Base-by-base conservation (phyloP, 306 rosid genomes). In the Canavalia gladiata region DNA sequence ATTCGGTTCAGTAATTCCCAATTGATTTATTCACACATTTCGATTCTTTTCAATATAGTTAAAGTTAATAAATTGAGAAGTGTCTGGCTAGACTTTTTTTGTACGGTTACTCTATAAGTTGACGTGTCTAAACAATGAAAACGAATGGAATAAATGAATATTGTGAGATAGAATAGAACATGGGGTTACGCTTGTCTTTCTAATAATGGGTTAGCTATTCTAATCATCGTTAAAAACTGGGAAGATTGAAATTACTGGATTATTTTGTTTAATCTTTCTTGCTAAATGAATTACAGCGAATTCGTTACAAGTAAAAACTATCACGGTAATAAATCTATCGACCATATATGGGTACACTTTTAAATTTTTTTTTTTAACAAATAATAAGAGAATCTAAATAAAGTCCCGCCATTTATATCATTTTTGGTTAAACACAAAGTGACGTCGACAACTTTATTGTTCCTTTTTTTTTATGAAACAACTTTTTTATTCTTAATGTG, bases 401-500 rank as follows among this genome's bases (percentile, higher is more conserved):
- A 45, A 12, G 46, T 6, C 51, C 5, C 43, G 45, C n/a, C 34
- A 56, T 58, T 25, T 25, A 55, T 45, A n/a, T 4, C 39, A 13
- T 4, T 33, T 60, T 28, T 1, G 12, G 31, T 18, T 49, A 43
- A n/a, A 35, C 8, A n/a, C 34, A 75, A 12, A 2, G 9, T 75
- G 25, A 73, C 28, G 12, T 13, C 30, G 8, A 65, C 0, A 39
- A 18, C 68, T 62, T 57, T 1, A 25, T 60, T 3, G 25, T 18
- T 18, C 25, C 25, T 18, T 18, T 18, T 18, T 18, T 18, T 18
- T 18, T 18, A 18, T 18, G 25, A 11, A 5, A 18, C 50, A 5
- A 49, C 11, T 3, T 2, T 68, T 57, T 56, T 10, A 58, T 79
- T 79, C 18, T 49, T 60, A 71, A 47, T 62, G 42, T 50, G 73